Percentiles rank a stretch among this genome's conserved stretches.
Conservation (phyloP, 2,329 filamentous ascomycete species). For the Paecilomyces niveus region DNA sequence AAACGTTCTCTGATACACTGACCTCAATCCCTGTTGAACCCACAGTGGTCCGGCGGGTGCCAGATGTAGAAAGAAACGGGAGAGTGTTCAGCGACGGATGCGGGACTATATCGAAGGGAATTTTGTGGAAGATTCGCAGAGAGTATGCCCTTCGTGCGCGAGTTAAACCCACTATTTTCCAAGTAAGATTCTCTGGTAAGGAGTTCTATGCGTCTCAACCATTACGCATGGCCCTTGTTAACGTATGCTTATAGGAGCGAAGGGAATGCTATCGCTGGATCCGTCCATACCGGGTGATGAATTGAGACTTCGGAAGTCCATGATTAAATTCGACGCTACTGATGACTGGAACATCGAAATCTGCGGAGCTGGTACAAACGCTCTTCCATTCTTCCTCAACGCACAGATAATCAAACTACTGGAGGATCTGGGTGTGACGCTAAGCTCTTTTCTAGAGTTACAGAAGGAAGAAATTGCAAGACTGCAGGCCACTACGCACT, state of each 20-base stretch:
- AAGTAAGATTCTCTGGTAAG: slow-evolving; percentile 62
- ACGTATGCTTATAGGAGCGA: slow-evolving; percentile 39
- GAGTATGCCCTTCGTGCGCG: slow-evolving; percentile 16
- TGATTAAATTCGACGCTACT: slow-evolving; percentile 61
- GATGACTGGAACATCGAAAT: slow-evolving; percentile 17
- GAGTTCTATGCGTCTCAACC: not conserved
- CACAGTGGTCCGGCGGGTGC: slow-evolving; percentile 12
- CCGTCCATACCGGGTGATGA: slow-evolving; percentile 49
- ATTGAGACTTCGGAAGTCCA: slow-evolving; percentile 62
- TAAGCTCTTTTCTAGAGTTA: slow-evolving; percentile 54
- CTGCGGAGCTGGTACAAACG: slow-evolving; percentile 55
- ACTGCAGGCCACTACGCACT: slow-evolving; percentile 53
- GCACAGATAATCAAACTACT: slow-evolving; percentile 78
- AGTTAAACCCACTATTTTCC: slow-evolving; percentile 41
- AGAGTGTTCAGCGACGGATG: slow-evolving; percentile 73
- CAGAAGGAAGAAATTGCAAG: slow-evolving; percentile 57
- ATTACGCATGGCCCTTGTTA: not conserved
- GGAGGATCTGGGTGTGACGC: slow-evolving; percentile 63
- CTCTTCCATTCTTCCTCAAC: slow-evolving; percentile 66
- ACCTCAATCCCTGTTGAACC: slow-evolving; percentile 49
- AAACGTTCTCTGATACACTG: slow-evolving; percentile 69
- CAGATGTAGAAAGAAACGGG: slow-evolving; percentile 18
- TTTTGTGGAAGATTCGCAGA: slow-evolving; percentile 55
- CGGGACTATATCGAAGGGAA: slow-evolving; percentile 59
- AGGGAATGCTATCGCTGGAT: slow-evolving; percentile 73